phyloP scores from a whole-genome alignment of 352 stramenopile genomes.

The Phytophthora brassicae region DNA sequence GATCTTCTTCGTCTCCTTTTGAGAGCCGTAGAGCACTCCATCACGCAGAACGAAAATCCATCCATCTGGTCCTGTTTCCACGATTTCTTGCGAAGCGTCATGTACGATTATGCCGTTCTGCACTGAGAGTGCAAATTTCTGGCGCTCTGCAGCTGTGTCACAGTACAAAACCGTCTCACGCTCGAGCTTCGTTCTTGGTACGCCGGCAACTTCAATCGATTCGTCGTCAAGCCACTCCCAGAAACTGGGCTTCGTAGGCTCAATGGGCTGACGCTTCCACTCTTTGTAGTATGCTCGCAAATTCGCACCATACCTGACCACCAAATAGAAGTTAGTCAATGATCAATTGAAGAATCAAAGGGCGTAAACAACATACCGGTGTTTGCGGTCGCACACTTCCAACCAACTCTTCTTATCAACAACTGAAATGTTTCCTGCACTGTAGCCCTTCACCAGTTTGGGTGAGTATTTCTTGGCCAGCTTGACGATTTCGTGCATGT shows the following conservation, averaged over 20 bases:
- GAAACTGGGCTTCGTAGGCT: conserved; percentile 76
- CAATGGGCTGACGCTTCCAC: conserved; percentile 88
- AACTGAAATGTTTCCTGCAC: conserved; percentile 87
- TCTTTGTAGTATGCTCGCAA: conserved; percentile 96
- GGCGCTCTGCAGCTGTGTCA: conserved; percentile 83
- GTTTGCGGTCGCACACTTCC: conserved; percentile 88
- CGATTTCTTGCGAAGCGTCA: conserved; percentile 64
- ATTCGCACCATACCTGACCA: conserved; percentile 95
- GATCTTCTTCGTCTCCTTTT: conserved; percentile 94
- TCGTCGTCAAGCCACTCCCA: conserved; percentile 90
- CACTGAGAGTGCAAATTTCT: conserved; percentile 89
- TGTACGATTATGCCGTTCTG: conserved; percentile 67
- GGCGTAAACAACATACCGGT: conserved; percentile 48
- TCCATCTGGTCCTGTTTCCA: conserved; percentile 91
- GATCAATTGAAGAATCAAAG: conserved; percentile 2
- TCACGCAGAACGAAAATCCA: conserved; percentile 98
- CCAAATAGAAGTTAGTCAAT: background rate
- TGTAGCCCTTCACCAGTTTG: conserved; percentile 89
- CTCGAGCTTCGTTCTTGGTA: conserved; percentile 93
- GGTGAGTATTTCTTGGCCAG: conserved; percentile 88
- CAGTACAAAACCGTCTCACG: conserved; percentile 96
- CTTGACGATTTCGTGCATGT: conserved; percentile 90
- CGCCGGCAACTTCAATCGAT: conserved; percentile 81
- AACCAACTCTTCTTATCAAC: conserved; percentile 92
- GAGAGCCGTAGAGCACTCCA: conserved; percentile 91